Percentiles rank a stretch among this genome's conserved stretches.
Evolutionary conservation across 2,329 filamentous ascomycete genomes (phyloP).

Genomic region (Tothia fuscella): DNA sequence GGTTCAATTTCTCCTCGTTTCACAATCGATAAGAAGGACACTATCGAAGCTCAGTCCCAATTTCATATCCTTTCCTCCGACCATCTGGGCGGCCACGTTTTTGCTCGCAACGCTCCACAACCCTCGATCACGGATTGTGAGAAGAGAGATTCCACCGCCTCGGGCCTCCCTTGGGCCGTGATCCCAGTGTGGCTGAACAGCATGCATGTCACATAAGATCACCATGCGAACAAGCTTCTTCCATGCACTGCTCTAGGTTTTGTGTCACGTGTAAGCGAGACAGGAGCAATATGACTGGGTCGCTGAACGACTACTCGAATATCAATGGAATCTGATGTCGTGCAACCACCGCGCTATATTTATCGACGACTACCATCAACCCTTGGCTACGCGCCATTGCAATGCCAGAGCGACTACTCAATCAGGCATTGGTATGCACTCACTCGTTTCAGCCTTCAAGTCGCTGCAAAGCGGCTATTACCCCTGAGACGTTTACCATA

Average conservation of each 20-base stretch:
- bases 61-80: no score
- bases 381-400: no score
- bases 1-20: no score
- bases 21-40: no score
- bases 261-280: slow-evolving; percentile 2
- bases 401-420: no score
- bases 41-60: no score
- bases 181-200: neutral
- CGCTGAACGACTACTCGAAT: slow-evolving; percentile 1
- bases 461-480: slow-evolving; percentile 30
- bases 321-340: slow-evolving; percentile 1
- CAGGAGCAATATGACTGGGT: neutral
- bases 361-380: neutral
- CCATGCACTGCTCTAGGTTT: neutral
- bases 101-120: no score
- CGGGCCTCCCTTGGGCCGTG: neutral
- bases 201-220: slow-evolving; percentile 1
- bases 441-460: slow-evolving; percentile 1
- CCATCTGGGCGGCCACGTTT: no score
- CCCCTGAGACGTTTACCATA: slow-evolving; percentile 37
- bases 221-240: neutral
- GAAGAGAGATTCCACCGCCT: neutral
- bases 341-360: slow-evolving; percentile 4
- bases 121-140: no score
- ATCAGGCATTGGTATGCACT: no score